Base-by-base conservation (phyloP, 768 basidiomycete species). In the Boletus reticuloceps region DNA sequence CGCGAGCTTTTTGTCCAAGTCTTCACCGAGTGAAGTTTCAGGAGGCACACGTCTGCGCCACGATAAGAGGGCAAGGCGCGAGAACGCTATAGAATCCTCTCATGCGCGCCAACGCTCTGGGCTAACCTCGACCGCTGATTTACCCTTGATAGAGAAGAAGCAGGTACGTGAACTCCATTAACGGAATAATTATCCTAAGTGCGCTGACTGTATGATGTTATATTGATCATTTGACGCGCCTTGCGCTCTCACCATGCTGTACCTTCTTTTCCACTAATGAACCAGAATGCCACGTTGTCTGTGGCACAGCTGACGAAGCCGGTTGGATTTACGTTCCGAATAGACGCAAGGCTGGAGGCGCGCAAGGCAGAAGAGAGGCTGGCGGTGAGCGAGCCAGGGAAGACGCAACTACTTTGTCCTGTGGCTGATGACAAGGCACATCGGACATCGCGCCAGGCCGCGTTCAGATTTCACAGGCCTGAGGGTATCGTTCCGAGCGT, bases 371-470 rank as follows among this genome's bases (percentile, higher is more conserved):
- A 75, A 65, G 69, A 67, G 40, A 63, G 65, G 54, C 6, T 65
- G 50, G 54, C 65, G 10, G 57, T 54, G 38, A 68, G 65, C 43
- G 69, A 69, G 52, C 62, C 64, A 34, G 53, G 58, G 68, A 56
- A 59, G 59, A 42, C 44, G 27, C 29, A 42, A 22, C 45, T 64
- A 62, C 49, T 49, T 11, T 65, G 65, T 52, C 59, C 61, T 31
- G 75, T 83, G 46, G 83, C 85, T 54, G 80, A 85, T 60, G 82
- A 79, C 71, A 81, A 77, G 68, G 68, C 74, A 14, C 62, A 83
- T 16, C 85, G 85, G 59, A 78, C 82, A 34, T 74, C 78, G 37
- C 76, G 38, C 6, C 56, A 62, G 39, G 58, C 68, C 29, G 44
- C 54, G 51, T 57, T 77, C 2, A 72, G 74, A 13, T 73, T 73